Evolutionary conservation across 2,329 filamentous ascomycete species (phyloP), one percentile per base, ranked within the genome.

Genomic region (Exophiala phaeomuriformis): DNA sequence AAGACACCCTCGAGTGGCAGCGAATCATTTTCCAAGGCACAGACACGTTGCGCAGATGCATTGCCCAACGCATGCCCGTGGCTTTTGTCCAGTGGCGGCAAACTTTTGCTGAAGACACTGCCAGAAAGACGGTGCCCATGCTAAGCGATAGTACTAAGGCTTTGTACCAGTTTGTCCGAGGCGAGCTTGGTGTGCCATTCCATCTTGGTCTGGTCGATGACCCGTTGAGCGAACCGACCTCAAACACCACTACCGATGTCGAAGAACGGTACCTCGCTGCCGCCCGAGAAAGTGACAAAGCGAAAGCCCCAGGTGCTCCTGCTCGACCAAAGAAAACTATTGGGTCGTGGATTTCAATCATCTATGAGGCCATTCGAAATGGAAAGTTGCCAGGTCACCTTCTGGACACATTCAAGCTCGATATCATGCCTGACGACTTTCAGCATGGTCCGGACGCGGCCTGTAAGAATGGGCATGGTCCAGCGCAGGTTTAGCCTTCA

Each of bases 101-200:
- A 32, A 29, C 8, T 8, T 47, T 47, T 32, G 35, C 3, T 7
- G 32, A 28, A 5, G 6, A 47, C 9, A 8, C 44, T 28, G 39
- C 39, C 6, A 41, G 9, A 5, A 8, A 10, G 10, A 47, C 44
- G 3, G 12, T 32, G 3, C 19, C 30, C 8, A 7, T 10, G 5
- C 44, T 47, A 1, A 32, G 44, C 29, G 31, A 12, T 3, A 63
- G 65, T 3, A 67, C 69, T 5, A 56, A 56, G 33, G 58, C 47
- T 1, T 53, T 72, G 19, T 74, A 73, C 60, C 43, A 39, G 2
- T 69, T 67, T 51, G 67, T 73, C 5, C 66, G 71, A 1, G 53
- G 61, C 6, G 64, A 64, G 4, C 62, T 73, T 12, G 57, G 52
- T 1, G 63, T 73, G 8, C 64, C 65, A 3, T 61, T 69, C 55